Base-by-base conservation (phyloP, 352 stramenopile species). In the Lagenidium giganteum region DNA sequence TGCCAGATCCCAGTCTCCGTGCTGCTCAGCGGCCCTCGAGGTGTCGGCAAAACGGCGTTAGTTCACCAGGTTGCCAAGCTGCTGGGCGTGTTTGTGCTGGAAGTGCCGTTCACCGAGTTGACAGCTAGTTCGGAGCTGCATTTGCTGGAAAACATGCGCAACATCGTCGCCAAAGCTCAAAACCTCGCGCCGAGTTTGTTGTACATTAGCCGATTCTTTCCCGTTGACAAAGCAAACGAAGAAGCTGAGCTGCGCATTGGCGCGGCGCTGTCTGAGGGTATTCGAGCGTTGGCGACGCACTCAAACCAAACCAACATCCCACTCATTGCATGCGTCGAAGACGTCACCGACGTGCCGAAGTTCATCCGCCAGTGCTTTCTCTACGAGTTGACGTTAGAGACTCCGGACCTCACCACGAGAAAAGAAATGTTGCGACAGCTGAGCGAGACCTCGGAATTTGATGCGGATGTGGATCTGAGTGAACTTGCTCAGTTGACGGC, bases 151-250 rank as follows among this genome's bases (percentile, higher is more conserved):
- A 91, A 90, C 28, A 59, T 93, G 9, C 72, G 70, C 3, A 63
- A 82, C 3, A 67, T 87, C 56, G 67, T 88, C 6, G 61, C 57
- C 2, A 90, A 91, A 51, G 74, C 79, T 0, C 62, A 84, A 24
- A 62, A 67, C 3, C 36, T 93, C 17, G 64, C 77, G 8, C 76
- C 76, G 1, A 91, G 82, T 39, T 42, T 93, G 13, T 57, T 93
- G n/a, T 93, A 89, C 47, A 77, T 93, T 29, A 83, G 76, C 32
- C 78, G 67, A 37, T 69, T 91, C 44, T 93, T 91, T 41, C 57
- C 70, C 5, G 58, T 87, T 18, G 74, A 90, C 25, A 86, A 89
- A 33, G 64, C 86, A 28, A 80, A 91, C 37, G 76, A 93, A 43
- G 77, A 92, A 37, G 60, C 74, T 0, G 68, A 86, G 37, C 36